These are phyloP conservation scores for Aspergillus clavatus DNA, from an alignment of 2,329 filamentous ascomycete species.

Conservation along the genomic window DNA sequence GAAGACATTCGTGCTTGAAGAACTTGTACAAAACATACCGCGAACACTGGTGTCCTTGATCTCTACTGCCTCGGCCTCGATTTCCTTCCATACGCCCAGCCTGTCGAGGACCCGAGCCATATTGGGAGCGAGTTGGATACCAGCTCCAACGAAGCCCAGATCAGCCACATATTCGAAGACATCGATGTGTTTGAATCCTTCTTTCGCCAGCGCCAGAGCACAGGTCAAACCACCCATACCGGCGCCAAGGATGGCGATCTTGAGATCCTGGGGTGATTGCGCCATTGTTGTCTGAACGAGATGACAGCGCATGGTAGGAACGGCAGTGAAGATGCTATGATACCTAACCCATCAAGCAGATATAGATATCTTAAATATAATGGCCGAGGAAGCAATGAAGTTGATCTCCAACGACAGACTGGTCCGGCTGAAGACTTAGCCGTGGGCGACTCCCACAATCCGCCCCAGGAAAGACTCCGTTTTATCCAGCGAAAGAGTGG, in stretches of 20 bases:
- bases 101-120: constrained; percentile 71
- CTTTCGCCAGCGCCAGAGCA: constrained; percentile 68
- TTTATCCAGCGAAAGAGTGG: too few species aligned
- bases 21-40: constrained; percentile 49
- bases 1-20: too few species aligned
- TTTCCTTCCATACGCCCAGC: constrained; percentile 67
- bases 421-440: background rate
- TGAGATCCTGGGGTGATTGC: constrained; percentile 24
- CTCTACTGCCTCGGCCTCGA: constrained; percentile 66
- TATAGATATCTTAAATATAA: background rate
- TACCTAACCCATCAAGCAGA: background rate
- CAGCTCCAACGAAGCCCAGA: constrained; percentile 76
- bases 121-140: constrained; percentile 79
- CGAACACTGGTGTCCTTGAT: constrained; percentile 68
- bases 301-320: too few species aligned
- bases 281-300: too few species aligned
- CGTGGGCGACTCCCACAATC: background rate
- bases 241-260: constrained; percentile 47
- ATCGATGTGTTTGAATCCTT: constrained; percentile 67
- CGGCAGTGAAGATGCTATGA: too few species aligned
- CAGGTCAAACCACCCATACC: constrained; percentile 67
- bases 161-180: constrained; percentile 69
- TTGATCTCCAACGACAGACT: background rate
- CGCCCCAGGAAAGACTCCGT: too few species aligned
- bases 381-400: too few species aligned